Base-by-base conservation (phyloP, 345 rosid species). In the Populus deltoides region DNA sequence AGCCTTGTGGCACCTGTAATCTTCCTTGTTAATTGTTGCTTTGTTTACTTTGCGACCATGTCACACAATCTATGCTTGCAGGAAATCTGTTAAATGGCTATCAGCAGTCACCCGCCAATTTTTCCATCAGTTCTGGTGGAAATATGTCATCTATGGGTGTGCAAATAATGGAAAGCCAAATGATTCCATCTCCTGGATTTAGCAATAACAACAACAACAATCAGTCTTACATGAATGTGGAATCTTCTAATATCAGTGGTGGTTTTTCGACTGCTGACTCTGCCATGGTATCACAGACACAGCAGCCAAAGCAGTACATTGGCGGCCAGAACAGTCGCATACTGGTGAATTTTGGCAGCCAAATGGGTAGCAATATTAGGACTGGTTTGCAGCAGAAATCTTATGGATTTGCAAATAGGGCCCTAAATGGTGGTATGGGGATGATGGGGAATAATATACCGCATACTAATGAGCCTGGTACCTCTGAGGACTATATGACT, bases 171-270 rank as follows among this genome's bases (percentile, higher is more conserved):
- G 59, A 85, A 70, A 84, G 90, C 83, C 97, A 90, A 81, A 93
- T 96, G 98, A 92, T 96, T 82, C 99, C 99, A 71, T 91, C 98
- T 63, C 99, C 99, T 75, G 98, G 99, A 61, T 93, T 89, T 76
- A 87, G 68, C 80, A 81, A 13, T 81, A 88, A 67, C 53, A 85
- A 55, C 66, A 87, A 72, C 78, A 86, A 74, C 69, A 87, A 71
- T 74, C 97, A 87, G 78, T 83, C 94, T 80, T 90, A 88, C 75
- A 55, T 89, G 87, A 87, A 72, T 86, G 78, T 86, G 86, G 97
- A 97, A 74, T 80, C 92, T 82, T 81, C 92, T 47, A 90, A 72
- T 84, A 91, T 81, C 77, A 78, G 77, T 81, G 86, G 86, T 76
- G 94, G 90, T 77, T 89, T 89, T 86, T 89, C 94, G 72, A 81